Evolutionary conservation across 139 green algal species (phyloP), one percentile per base, ranked within the genome.

Genomic region (Klebsormidium nitens): DNA sequence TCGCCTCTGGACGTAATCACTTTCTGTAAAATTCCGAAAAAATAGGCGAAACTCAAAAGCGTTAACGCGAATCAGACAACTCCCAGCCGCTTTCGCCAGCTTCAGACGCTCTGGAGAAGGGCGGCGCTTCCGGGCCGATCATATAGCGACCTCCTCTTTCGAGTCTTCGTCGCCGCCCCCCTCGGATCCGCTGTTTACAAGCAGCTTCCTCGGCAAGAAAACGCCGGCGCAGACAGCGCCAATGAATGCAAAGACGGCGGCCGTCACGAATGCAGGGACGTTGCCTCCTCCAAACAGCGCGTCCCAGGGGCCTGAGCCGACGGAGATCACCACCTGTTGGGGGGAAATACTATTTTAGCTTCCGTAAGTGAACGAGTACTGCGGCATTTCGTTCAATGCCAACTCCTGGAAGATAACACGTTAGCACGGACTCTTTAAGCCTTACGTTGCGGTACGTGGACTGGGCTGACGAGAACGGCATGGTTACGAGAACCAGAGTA

Each of bases 231-330:
- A 61, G 6, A 56, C 70, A 17, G 60, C 70, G 2, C 64, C 70
- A 34, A 64, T 8, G 29, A 39, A 35, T 29, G 70, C 70, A 56
- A 78, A 78, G 3, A 49, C 37, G 5, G 48, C 71, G 0, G 72
- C 72, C 19, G 64, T 40, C 17, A 71, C 47, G 52, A 80, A 80
- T 11, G 36, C 66, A 17, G 72, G 72, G 3, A 64, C 26, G 66
- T 77, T 80, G 8, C 65, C 72, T 42, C 72, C 72, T n/a, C 72
- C 72, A 69, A 80, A 80, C 5, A 77, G 39, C 0, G 37, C 36
- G 26, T 80, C 72, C 35, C 39, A 71, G 5, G 72, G 72, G 0
- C 72, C 72, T 5, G 28, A n/a, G 19, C 8, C 42, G 3, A 75
- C 2, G 11, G 72, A 80, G 0, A 80, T 66, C 5, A 77, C 28